phyloP scores from a whole-genome alignment of 1,139 yeast species.

The Magnusiomyces tetraspermus region DNA sequence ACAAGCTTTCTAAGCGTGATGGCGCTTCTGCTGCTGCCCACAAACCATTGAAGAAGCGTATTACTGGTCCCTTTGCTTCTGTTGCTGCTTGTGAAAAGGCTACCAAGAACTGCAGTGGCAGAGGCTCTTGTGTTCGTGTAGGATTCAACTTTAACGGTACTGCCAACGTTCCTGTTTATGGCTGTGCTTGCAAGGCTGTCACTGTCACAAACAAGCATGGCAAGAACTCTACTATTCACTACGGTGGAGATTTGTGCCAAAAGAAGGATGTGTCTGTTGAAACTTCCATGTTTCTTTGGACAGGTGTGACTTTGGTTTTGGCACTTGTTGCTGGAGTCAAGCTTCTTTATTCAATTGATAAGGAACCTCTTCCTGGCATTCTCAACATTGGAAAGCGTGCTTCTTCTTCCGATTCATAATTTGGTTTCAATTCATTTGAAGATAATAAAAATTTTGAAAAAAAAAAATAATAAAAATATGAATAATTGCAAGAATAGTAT shows the following conservation, averaged over 20 bases:
- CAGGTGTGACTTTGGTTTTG: slow-evolving; percentile 41
- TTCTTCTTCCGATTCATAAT: neutral
- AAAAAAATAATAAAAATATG: too few relatives aligned
- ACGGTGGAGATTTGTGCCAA: slow-evolving; percentile 61
- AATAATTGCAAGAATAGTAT: too few relatives aligned
- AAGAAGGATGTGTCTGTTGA: slow-evolving; percentile 57
- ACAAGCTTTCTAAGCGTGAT: neutral
- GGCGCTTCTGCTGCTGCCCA: neutral
- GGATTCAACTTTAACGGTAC: slow-evolving; percentile 13
- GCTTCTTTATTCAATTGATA: slow-evolving; percentile 45
- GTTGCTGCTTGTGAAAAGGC: slow-evolving; percentile 45
- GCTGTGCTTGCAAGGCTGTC: slow-evolving; percentile 43
- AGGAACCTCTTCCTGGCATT: slow-evolving; percentile 59
- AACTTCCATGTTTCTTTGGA: slow-evolving; percentile 62
- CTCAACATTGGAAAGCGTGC: slow-evolving; percentile 48
- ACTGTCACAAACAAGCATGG: slow-evolving; percentile 28
- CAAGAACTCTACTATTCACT: slow-evolving; percentile 44
- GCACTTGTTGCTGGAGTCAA: slow-evolving; percentile 46
- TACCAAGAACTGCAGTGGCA: slow-evolving; percentile 52
- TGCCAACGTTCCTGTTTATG: slow-evolving; percentile 34
- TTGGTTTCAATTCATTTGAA: too few relatives aligned
- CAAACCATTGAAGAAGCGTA: neutral
- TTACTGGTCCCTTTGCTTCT: slow-evolving; percentile 21
- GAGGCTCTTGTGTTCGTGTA: slow-evolving; percentile 46
- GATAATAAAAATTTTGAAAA: too few relatives aligned